A percentile compares a stretch with the other conserved stretches of the same genome.
Conservation (phyloP, 169 alveolate genomes). For the Cyclospora cayetanensis region DNA sequence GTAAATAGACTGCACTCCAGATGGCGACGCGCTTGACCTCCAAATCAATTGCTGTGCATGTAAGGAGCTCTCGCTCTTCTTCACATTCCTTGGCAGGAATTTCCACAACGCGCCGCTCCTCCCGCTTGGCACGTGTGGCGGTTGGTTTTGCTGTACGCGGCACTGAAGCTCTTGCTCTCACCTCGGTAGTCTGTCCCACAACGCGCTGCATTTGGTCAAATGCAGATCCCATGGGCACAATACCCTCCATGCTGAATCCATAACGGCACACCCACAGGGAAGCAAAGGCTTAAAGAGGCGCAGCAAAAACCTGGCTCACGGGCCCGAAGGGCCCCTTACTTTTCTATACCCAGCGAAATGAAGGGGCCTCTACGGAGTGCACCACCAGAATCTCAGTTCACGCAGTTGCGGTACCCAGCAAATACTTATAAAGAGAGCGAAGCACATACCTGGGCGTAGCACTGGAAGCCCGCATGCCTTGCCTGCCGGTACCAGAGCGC, state of each 20-base stretch:
- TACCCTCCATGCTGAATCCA: background rate
- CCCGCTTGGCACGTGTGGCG: background rate
- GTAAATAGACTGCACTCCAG: constrained; percentile 52
- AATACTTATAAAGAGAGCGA: too few relatives aligned
- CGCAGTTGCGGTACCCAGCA: too few relatives aligned
- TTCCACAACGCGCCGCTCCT: background rate
- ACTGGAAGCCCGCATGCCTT: constrained; percentile 18
- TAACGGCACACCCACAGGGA: background rate
- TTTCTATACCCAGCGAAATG: too few relatives aligned
- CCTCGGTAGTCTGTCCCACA: background rate
- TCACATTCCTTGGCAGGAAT: background rate
- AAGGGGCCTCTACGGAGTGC: too few relatives aligned
- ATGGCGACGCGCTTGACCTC: constrained; percentile 55
- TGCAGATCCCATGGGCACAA: background rate
- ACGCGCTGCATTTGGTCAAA: background rate
- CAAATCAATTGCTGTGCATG: constrained; percentile 45
- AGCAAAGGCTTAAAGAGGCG: background rate
- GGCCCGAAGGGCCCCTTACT: too few relatives aligned
- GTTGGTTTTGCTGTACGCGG: background rate
- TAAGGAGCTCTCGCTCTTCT: constrained; percentile 32
- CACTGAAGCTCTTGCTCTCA: background rate
- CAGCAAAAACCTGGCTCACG: background rate
- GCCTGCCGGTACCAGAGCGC: background rate
- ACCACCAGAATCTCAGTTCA: too few relatives aligned
- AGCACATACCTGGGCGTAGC: constrained; percentile 45